Percentiles rank a stretch among this genome's conserved stretches.
These are phyloP conservation scores for Deuterostichococcus epilithicus DNA, from an alignment of 139 green algal genomes.

Conservation along the genomic window DNA sequence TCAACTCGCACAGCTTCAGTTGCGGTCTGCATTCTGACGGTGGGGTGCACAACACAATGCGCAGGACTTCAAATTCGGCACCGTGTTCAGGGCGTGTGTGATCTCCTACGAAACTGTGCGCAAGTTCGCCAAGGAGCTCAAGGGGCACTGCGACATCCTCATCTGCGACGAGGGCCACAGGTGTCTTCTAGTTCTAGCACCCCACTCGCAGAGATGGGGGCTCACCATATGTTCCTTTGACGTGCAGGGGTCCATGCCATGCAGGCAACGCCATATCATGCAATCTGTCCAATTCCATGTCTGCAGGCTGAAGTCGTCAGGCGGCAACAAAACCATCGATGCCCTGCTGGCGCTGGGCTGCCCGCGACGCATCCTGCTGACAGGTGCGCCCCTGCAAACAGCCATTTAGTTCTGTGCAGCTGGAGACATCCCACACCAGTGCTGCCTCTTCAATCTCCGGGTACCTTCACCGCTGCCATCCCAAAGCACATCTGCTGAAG, in stretches of 20 bases:
- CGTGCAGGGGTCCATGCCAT: no score
- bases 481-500: no score
- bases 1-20: no score
- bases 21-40: background rate
- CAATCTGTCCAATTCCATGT: background rate
- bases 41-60: background rate
- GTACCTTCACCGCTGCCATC: no score
- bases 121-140: slow-evolving; percentile 46
- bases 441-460: no score
- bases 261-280: slow-evolving; percentile 13
- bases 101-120: slow-evolving; percentile 54
- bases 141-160: slow-evolving; percentile 57
- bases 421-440: no score
- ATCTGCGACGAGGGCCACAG: slow-evolving; percentile 85
- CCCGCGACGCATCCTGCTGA: slow-evolving; percentile 70
- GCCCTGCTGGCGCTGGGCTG: slow-evolving; percentile 63
- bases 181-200: background rate
- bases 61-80: slow-evolving; percentile 37
- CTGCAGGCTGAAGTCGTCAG: slow-evolving; percentile 63
- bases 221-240: background rate
- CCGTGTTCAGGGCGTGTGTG: slow-evolving; percentile 25
- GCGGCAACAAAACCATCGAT: slow-evolving; percentile 82
- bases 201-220: no score
- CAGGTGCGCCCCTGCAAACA: no score
- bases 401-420: no score